Evolutionary conservation across 768 basidiomycete species (phyloP), one percentile per base, ranked within the genome.

Genomic region (Boletellus ananiceps): DNA sequence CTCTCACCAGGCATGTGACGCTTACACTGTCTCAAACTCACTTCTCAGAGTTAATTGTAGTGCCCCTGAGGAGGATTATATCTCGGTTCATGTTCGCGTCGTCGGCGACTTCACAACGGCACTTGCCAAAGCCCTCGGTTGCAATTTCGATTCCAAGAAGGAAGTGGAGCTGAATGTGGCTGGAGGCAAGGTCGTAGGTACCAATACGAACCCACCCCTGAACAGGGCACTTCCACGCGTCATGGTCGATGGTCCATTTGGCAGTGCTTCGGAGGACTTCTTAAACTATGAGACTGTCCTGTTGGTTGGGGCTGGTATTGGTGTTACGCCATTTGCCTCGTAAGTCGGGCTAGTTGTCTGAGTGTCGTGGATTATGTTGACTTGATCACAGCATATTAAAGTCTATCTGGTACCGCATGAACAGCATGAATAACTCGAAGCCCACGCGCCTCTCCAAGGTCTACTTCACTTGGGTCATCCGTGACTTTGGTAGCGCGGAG

Each of bases 221-320:
- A 86, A 84, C 65, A 77, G 83, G 33, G 74, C 84, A 7, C 78
- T 97, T 4, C 94, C 94, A 9, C 83, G 94, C 50, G 76, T 97
- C 61, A 96, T 96, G 93, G 81, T 97, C 43, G 94, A 97, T 60
- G 94, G 93, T 14, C 94, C 94, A 5, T 97, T 96, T 63, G 94
- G 94, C 13, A 85, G 82, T 52, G 92, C 94, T 8, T 85, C 83
- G 36, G 94, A 98, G 66, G 92, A 94, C 64, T 94, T 88, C 64
- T 73, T 89, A 64, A 92, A 91, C 47, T 93, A 82, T 57, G 93
- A 96, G 71, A 88, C 90, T 1, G 78, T 93, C 32, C 70, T 95
- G 29, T 81, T 96, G 34, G 89, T 94, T 40, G 93, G 92, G 56
- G 93, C 88, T 48, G 95, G 94, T 69, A 97, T 98, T 53, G 94